Conservation (phyloP, 257 asterid species). For the Rauvolfia tetraphylla region DNA sequence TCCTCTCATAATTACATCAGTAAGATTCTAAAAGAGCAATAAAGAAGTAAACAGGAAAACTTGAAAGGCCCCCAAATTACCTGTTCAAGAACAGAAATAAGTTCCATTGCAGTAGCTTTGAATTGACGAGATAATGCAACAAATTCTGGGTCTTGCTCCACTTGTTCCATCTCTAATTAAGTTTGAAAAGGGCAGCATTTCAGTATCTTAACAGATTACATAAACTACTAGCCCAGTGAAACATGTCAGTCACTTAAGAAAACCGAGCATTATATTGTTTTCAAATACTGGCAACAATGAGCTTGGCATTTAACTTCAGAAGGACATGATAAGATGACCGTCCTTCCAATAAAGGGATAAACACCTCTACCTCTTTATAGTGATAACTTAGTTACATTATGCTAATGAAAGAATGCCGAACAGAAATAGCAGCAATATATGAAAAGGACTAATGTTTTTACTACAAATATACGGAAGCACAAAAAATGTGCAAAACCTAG, state of each 20-base stretch:
- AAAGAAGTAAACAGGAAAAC: conserved; percentile 4
- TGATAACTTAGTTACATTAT: no score
- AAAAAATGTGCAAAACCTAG: background rate
- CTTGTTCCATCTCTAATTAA: conserved; percentile 82
- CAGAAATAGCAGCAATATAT: background rate
- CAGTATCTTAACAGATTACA: conserved; percentile 10
- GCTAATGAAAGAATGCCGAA: background rate
- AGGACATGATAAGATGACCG: background rate
- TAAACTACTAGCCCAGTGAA: background rate
- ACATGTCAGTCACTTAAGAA: conserved; percentile 6
- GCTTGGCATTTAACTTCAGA: background rate
- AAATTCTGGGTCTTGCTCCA: conserved; percentile 94
- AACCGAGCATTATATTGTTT: background rate
- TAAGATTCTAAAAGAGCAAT: background rate
- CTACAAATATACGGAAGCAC: background rate
- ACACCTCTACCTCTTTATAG: background rate
- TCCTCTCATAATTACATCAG: background rate
- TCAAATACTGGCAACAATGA: background rate
- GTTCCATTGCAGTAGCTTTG: conserved; percentile 93
- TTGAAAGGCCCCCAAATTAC: conserved; percentile 29
- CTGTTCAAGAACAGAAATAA: conserved; percentile 95
- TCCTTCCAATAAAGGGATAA: background rate
- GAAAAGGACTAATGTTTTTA: no score
- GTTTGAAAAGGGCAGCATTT: conserved; percentile 27
- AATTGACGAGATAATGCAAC: conserved; percentile 85